Evolutionary conservation across 371 early-diverging fungal species (phyloP).

Genomic region (Homolaphlyctis polyrhiza): DNA sequence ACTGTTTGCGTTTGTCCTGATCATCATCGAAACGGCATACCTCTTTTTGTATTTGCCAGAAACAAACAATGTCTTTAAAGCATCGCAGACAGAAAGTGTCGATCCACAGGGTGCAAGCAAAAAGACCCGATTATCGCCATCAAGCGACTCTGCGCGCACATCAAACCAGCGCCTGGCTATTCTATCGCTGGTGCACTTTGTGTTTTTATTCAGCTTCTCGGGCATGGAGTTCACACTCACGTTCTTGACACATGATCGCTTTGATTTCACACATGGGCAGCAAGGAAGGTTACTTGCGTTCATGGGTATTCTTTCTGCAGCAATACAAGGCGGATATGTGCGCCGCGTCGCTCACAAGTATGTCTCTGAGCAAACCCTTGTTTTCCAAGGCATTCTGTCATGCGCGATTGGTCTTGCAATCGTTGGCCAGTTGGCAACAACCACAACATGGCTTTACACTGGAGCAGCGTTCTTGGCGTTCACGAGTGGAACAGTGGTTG

Average conservation of each 20-base stretch:
- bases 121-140: background rate
- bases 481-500: slow-evolving; percentile 92
- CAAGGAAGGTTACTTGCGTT: slow-evolving; percentile 86
- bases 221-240: slow-evolving; percentile 98
- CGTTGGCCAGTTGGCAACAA: slow-evolving; percentile 51
- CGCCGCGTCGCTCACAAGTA: slow-evolving; percentile 62
- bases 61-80: slow-evolving; percentile 53
- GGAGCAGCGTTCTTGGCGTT: slow-evolving; percentile 79
- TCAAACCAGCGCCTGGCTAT: background rate
- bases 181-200: slow-evolving; percentile 72
- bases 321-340: slow-evolving; percentile 92
- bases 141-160: background rate
- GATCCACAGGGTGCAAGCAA: background rate
- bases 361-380: slow-evolving; percentile 65
- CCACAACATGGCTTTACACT: slow-evolving; percentile 37
- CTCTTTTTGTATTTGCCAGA: slow-evolving; percentile 73
- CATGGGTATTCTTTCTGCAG: slow-evolving; percentile 81
- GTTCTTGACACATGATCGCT: slow-evolving; percentile 88
- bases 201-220: slow-evolving; percentile 86
- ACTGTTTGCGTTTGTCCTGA: slow-evolving; percentile 71
- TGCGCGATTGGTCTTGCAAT: slow-evolving; percentile 66
- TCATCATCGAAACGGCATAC: slow-evolving; percentile 75
- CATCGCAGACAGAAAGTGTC: slow-evolving; percentile 8
- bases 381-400: slow-evolving; percentile 69
- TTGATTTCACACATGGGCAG: slow-evolving; percentile 77